Conservation (phyloP, 2,329 filamentous ascomycete species). For the Lasiodiplodia sp. region DNA sequence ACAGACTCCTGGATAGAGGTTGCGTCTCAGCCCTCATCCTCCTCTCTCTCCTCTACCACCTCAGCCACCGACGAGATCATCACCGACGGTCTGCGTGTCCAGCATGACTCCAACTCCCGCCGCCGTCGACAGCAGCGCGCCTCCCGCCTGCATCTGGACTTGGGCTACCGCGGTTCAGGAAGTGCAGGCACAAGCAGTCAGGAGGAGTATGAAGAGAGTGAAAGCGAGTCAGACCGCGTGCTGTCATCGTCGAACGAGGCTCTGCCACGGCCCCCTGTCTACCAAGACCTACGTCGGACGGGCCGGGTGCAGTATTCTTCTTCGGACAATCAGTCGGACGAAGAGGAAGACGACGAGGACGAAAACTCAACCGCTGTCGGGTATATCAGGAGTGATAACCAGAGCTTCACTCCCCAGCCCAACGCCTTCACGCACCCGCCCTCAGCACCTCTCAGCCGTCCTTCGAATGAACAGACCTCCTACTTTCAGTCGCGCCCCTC, state of each 20-base stretch:
- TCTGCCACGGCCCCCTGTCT: conserved; percentile 47
- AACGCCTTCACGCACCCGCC: neutral
- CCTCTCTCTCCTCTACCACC: conserved; percentile 83
- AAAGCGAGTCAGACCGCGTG: conserved; percentile 82
- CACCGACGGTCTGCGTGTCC: conserved; percentile 83
- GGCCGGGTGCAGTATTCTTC: conserved; percentile 40
- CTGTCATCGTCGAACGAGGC: conserved; percentile 71
- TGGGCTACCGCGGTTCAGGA: conserved; percentile 42
- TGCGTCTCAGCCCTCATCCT: conserved; percentile 89
- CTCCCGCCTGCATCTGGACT: conserved; percentile 39
- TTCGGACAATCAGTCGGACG: conserved; percentile 47
- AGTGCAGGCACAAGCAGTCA: conserved; percentile 72
- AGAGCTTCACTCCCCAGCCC: conserved; percentile 67
- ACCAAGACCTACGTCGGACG: conserved; percentile 34
- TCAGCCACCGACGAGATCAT: conserved; percentile 87
- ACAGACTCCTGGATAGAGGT: conserved; percentile 94
- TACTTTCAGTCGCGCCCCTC: conserved; percentile 51
- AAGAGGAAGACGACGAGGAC: conserved; percentile 50
- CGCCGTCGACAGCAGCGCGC: conserved; percentile 47
- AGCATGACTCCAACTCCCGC: conserved; percentile 68
- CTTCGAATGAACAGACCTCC: conserved; percentile 33
- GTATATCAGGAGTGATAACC: conserved; percentile 59
- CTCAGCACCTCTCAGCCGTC: conserved; percentile 67
- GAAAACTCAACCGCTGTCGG: conserved; percentile 87
- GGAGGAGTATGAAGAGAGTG: conserved; percentile 93